Evolutionary conservation across 2,329 filamentous ascomycete species (phyloP).

Genomic region (Parastagonospora nodorum): DNA sequence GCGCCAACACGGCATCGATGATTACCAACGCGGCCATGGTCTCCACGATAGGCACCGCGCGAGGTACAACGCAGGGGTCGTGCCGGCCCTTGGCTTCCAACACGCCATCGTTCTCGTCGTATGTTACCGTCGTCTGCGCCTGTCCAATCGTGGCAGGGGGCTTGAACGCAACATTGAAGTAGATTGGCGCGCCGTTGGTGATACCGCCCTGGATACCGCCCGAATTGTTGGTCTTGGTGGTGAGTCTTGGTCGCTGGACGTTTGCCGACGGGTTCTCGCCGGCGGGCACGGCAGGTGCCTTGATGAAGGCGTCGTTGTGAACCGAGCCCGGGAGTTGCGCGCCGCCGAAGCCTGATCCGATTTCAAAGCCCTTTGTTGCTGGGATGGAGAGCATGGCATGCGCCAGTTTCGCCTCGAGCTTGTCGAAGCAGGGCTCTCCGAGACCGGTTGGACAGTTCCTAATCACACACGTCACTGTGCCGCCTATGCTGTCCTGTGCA

Average conservation of each 20-base stretch:
- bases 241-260: slow-evolving; percentile 63
- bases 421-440: slow-evolving; percentile 94
- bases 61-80: slow-evolving; percentile 89
- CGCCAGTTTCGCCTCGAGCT: slow-evolving; percentile 87
- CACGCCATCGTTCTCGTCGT: slow-evolving; percentile 74
- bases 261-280: slow-evolving; percentile 50
- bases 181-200: slow-evolving; percentile 89
- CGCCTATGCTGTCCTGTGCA: slow-evolving; percentile 84
- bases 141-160: slow-evolving; percentile 91
- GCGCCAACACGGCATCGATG: slow-evolving; percentile 84
- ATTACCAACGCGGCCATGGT: slow-evolving; percentile 87
- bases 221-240: slow-evolving; percentile 91
- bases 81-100: slow-evolving; percentile 92
- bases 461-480: slow-evolving; percentile 93
- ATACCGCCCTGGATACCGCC: slow-evolving; percentile 96
- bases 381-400: slow-evolving; percentile 97
- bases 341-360: slow-evolving; percentile 90
- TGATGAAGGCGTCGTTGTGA: slow-evolving; percentile 89
- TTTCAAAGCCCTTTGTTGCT: slow-evolving; percentile 93
- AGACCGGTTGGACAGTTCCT: slow-evolving; percentile 82
- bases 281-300: slow-evolving; percentile 56
- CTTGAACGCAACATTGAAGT: slow-evolving; percentile 95
- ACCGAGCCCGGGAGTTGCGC: slow-evolving; percentile 83
- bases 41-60: slow-evolving; percentile 87
- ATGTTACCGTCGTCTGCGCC: slow-evolving; percentile 81